Percentiles rank a stretch among this genome's conserved stretches.
phyloP scores from a whole-genome alignment of 345 rosid species.

The Kernera saxatilis region DNA sequence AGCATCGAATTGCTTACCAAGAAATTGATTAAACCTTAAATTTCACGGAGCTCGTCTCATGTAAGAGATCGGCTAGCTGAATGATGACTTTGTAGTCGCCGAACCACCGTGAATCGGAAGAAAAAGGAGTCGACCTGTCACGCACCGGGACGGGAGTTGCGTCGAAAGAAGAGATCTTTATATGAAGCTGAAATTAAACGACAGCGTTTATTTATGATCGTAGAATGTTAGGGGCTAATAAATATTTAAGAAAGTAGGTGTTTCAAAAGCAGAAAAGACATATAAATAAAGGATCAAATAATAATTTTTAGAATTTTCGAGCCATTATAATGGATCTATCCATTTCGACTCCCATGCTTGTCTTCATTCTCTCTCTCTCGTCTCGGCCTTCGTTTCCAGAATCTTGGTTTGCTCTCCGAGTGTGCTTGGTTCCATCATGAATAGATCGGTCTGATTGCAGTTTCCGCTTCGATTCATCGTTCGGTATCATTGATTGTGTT shows the following conservation, averaged over 20 bases:
- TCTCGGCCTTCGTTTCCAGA: background rate
- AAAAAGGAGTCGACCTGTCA: background rate
- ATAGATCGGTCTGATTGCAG: background rate
- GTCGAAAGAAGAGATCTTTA: background rate
- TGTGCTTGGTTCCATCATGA: background rate
- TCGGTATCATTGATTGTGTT: background rate
- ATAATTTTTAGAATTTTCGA: background rate
- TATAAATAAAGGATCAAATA: background rate
- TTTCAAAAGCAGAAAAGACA: background rate
- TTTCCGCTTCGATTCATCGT: background rate
- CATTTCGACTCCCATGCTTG: background rate
- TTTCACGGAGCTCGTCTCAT: background rate
- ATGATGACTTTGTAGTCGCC: background rate
- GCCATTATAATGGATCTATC: constrained; percentile 22
- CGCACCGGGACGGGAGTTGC: background rate
- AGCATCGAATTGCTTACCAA: constrained; percentile 3
- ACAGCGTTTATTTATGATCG: background rate
- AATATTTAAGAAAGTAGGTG: background rate
- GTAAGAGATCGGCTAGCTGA: background rate
- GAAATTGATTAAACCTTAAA: background rate
- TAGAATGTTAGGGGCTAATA: background rate
- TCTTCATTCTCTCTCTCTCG: background rate
- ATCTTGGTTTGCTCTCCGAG: background rate
- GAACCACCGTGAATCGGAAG: constrained; percentile 2
- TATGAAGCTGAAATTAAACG: background rate